phyloP scores from a whole-genome alignment of 768 basidiomycete species.

The Russula compacta region DNA sequence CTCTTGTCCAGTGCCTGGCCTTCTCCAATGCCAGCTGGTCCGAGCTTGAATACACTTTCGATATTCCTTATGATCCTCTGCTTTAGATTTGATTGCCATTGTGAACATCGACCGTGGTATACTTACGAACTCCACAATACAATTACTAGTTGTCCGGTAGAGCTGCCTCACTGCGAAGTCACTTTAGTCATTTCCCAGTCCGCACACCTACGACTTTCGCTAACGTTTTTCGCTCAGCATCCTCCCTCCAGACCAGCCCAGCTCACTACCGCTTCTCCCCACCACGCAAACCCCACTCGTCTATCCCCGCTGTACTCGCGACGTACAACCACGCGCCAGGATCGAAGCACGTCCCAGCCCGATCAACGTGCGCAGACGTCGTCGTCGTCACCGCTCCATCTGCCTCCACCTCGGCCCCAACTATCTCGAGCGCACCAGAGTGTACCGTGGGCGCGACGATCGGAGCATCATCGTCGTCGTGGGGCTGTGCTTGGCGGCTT shows the following conservation, averaged over 20 bases:
- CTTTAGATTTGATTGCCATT: too few relatives aligned
- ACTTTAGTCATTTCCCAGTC: too few relatives aligned
- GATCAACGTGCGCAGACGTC: slow-evolving; percentile 35
- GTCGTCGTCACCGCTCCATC: background rate
- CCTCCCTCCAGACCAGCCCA: slow-evolving; percentile 19
- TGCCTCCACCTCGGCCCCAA: slow-evolving; percentile 2
- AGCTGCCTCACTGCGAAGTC: too few relatives aligned
- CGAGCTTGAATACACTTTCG: too few relatives aligned
- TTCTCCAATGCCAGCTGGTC: too few relatives aligned
- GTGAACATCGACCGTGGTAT: too few relatives aligned
- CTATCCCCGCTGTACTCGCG: slow-evolving; percentile 53
- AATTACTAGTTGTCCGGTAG: too few relatives aligned
- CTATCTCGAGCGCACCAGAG: background rate
- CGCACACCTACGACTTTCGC: too few relatives aligned
- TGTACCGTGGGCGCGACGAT: background rate
- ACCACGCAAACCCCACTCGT: slow-evolving; percentile 69
- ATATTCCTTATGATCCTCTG: too few relatives aligned
- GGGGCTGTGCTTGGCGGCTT: background rate
- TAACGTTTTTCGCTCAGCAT: too few relatives aligned
- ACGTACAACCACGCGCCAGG: slow-evolving; percentile 65
- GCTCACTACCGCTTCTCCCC: slow-evolving; percentile 70
- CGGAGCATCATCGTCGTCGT: background rate
- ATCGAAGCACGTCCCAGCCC: slow-evolving; percentile 70
- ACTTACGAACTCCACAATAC: too few relatives aligned
- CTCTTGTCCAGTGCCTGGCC: too few relatives aligned